These are phyloP conservation scores for Amaranthus palmeri DNA, from an alignment of 148 eudicot genomes.

Conservation along the genomic window DNA sequence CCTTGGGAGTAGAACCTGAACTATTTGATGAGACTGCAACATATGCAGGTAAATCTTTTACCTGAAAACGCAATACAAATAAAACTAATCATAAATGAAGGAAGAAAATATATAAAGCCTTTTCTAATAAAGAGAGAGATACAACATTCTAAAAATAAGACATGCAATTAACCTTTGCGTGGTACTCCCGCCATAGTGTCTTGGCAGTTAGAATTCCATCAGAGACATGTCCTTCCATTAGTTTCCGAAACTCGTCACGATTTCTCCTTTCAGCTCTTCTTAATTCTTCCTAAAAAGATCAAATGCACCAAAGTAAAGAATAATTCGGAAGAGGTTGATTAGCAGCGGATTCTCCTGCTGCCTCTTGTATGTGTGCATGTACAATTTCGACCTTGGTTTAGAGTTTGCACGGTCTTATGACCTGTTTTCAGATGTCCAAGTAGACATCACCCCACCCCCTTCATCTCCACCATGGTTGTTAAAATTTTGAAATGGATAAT, in stretches of 20 bases:
- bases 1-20: constrained; percentile 84
- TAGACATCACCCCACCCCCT: not conserved
- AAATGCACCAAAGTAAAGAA: constrained; percentile 15
- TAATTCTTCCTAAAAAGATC: constrained; percentile 57
- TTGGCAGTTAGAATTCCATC: constrained; percentile 61
- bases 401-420: not conserved
- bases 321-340: not conserved
- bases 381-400: not conserved
- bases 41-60: constrained; percentile 79
- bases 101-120: not conserved
- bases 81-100: not conserved
- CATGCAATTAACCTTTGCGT: constrained; percentile 53
- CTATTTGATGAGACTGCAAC: constrained; percentile 81
- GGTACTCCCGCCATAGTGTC: constrained; percentile 83
- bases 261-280: constrained; percentile 90
- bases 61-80: constrained; percentile 38
- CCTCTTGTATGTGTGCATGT: not conserved
- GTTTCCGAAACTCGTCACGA: constrained; percentile 92
- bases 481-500: too few relatives aligned
- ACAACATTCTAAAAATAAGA: not conserved
- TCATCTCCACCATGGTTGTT: too few relatives aligned
- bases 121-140: not conserved
- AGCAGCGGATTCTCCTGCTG: not conserved
- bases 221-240: constrained; percentile 84
- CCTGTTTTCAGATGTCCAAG: too few relatives aligned